Base-by-base conservation (phyloP, 2,329 filamentous ascomycete species). In the Fusarium cicatricum region DNA sequence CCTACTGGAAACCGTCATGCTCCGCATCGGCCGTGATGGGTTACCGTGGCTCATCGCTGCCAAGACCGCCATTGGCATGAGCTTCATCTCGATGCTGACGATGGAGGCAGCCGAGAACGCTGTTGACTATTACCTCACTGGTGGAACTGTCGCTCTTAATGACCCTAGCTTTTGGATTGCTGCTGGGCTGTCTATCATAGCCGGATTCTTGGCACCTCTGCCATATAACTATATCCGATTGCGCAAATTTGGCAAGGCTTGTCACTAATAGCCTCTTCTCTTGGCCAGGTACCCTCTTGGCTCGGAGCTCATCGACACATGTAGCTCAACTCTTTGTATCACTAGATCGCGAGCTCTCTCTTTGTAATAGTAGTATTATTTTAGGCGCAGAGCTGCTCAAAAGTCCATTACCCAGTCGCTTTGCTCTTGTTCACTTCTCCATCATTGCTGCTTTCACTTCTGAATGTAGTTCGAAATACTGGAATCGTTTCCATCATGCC, bases 21-120 rank as follows among this genome's bases (percentile, higher is more conserved):
- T 85, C 2, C 75, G 75, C 1, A 61, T 74, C 1, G 83, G 82
- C 1, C 74, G 72, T 2, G 83, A 85, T 47, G 66, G 70, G 8
- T 69, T 85, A 0, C 59, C 78, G 0, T 84, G 80, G 82, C 51
- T 64, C 0, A 64, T 62, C 1, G 83, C 83, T 0, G 75, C 73
- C 3, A 79, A 74, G 38, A 85, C 83, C 0, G 83, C 83, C 0
- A 77, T 79, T 17, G 83, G 83, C 1, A 86, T 85, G 83, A 85
- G 83, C 52, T 70, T 84, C 41, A 79, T 85, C 10, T 85, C 82
- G 0, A 85, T 85, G 83, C 10, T 84, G 2, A 81, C 82, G 0
- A 86, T 86, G 83, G 83, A 85, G 64, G 57, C 75, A 3, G 82
- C 79, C 0, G 78, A 85, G 61, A 85, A 85, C 57, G 55, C 72